Conservation (phyloP, 2,329 filamentous ascomycete species). For the Teratosphaeria destructans region DNA sequence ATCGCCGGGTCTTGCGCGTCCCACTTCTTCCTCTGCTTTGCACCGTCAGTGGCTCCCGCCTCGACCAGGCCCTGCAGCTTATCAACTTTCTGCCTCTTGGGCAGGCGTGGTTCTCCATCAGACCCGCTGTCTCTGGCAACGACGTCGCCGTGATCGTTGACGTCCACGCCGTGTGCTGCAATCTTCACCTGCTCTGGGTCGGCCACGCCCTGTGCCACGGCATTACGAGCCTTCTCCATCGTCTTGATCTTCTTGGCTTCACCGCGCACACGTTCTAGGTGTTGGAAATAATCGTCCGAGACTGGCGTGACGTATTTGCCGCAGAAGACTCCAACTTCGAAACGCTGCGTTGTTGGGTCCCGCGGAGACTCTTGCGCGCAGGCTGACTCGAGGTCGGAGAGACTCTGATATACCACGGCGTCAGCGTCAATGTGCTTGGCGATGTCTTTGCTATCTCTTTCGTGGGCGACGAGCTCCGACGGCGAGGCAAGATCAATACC, state of each 20-base stretch:
- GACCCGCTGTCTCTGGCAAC: constrained; percentile 37
- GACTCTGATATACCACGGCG: constrained; percentile 64
- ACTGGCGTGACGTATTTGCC: constrained; percentile 79
- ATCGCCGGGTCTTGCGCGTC: constrained; percentile 49
- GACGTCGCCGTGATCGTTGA: constrained; percentile 47
- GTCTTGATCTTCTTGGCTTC: constrained; percentile 59
- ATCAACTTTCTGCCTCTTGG: constrained; percentile 18
- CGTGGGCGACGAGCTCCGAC: constrained; percentile 60
- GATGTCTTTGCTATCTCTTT: constrained; percentile 51
- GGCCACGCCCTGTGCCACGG: constrained; percentile 53
- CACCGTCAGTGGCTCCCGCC: constrained; percentile 14
- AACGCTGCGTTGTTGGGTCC: constrained; percentile 48
- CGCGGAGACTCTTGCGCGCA: constrained; percentile 62
- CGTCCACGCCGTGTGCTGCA: constrained; percentile 50
- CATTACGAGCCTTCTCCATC: constrained; percentile 53
- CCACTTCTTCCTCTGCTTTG: constrained; percentile 6
- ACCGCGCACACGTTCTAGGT: constrained; percentile 61
- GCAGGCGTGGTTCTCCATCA: constrained; percentile 8
- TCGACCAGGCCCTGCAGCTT: constrained; percentile 15
- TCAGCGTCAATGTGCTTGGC: constrained; percentile 62
- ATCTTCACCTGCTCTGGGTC: constrained; percentile 51
- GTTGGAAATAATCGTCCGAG: constrained; percentile 69
- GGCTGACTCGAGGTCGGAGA: constrained; percentile 69
- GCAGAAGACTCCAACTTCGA: constrained; percentile 88
- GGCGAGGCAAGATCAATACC: constrained; percentile 66